A percentile compares a stretch with the other conserved stretches of the same genome.
These are phyloP conservation scores for Alternaria sp. DNA, from an alignment of 2,329 filamentous ascomycete species.

Conservation along the genomic window DNA sequence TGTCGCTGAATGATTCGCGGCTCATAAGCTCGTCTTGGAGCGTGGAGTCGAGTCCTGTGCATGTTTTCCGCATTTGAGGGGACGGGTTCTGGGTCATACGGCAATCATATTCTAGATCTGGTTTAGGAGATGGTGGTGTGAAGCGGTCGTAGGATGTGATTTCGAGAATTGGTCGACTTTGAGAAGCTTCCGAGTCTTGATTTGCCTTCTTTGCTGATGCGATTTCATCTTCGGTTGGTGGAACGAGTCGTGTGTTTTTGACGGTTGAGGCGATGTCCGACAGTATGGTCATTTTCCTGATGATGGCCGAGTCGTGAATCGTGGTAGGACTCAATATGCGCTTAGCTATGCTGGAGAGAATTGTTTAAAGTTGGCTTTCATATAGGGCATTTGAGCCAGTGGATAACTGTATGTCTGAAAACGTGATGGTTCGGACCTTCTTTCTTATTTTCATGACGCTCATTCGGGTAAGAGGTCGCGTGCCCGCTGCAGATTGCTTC, in stretches of 20 bases:
- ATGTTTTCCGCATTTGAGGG: background rate
- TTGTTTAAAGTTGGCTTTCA: background rate
- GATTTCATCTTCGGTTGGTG: constrained; percentile 3
- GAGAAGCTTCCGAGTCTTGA: background rate
- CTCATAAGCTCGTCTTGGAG: constrained; percentile 18
- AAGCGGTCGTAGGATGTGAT: constrained; percentile 19
- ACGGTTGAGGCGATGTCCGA: constrained; percentile 1
- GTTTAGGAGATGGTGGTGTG: constrained; percentile 5
- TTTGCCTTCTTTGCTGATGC: background rate
- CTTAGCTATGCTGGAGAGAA: background rate
- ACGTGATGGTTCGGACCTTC: background rate
- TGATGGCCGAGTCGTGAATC: background rate
- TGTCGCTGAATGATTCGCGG: constrained; percentile 7
- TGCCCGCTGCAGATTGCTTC: background rate
- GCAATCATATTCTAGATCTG: constrained; percentile 19
- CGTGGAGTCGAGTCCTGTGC: constrained; percentile 8
- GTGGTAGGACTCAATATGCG: background rate
- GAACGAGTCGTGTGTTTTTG: constrained; percentile 8
- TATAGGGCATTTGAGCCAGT: background rate
- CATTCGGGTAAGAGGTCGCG: background rate
- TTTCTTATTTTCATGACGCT: background rate
- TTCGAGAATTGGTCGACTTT: constrained; percentile 5
- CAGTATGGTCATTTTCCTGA: constrained; percentile 6
- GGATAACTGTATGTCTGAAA: background rate
- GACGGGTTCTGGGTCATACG: constrained; percentile 14